Conservation (phyloP, 75 land plant species). For the Pinus taeda region DNA sequence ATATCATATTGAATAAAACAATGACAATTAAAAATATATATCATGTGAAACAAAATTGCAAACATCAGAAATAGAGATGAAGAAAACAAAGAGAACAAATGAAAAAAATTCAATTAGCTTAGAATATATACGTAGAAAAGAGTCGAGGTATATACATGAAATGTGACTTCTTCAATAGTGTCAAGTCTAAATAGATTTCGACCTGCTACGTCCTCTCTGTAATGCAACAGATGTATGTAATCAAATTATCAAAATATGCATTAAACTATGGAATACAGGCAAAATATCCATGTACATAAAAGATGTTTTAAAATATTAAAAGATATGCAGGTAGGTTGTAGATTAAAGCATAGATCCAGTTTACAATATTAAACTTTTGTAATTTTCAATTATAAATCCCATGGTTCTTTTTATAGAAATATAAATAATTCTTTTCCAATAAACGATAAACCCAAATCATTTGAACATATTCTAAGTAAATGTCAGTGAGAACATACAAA, state of each 20-base stretch:
- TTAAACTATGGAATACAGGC: no score
- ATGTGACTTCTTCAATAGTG: not conserved
- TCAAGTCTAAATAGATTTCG: no score
- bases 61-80: not conserved
- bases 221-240: no score
- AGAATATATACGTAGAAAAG: not conserved
- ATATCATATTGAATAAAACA: not conserved
- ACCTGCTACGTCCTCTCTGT: no score
- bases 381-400: not conserved
- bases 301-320: conserved; percentile 37
- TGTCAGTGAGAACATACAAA: conserved; percentile 27
- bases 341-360: no score
- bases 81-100: not conserved
- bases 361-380: not conserved
- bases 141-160: not conserved
- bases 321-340: no score
- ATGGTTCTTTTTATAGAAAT: not conserved
- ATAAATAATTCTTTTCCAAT: not conserved
- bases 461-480: no score
- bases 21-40: no score
- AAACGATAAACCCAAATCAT: not conserved
- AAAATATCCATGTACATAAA: not conserved
- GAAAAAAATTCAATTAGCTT: no score
- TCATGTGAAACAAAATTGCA: not conserved
- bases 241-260: not conserved